phyloP scores from a whole-genome alignment of 495 filamentous ascomycete genomes.

The Acidiella bohemica region DNA sequence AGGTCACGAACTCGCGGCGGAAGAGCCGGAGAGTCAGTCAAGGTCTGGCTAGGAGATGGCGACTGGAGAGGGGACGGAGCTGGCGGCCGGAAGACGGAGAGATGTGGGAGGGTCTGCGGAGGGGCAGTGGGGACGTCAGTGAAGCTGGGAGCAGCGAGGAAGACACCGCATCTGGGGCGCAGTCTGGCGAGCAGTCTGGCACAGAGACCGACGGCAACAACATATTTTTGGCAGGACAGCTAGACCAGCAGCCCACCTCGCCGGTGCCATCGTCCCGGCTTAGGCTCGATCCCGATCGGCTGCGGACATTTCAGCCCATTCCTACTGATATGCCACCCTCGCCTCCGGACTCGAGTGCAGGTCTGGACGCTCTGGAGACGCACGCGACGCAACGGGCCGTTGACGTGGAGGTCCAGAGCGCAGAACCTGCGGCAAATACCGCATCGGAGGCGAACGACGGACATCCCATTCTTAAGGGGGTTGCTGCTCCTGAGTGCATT shows the following conservation, averaged over 20 bases:
- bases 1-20: constrained; percentile 51
- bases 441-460: not conserved
- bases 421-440: not conserved
- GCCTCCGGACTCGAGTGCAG: constrained; percentile 18
- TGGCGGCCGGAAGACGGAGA: constrained; percentile 26
- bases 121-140: not conserved
- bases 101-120: constrained; percentile 12
- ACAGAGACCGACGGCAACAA: not conserved
- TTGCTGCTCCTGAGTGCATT: too few species aligned
- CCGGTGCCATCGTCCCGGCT: constrained; percentile 31
- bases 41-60: constrained; percentile 20
- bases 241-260: not conserved
- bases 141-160: constrained; percentile 4
- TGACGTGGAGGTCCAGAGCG: not conserved
- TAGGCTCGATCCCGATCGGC: constrained; percentile 1
- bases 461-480: too few species aligned
- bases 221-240: not conserved
- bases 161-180: constrained; percentile 23
- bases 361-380: too few species aligned
- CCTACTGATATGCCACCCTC: constrained; percentile 21
- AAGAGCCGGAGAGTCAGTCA: constrained; percentile 31
- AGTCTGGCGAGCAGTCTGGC: constrained; percentile 24
- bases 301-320: constrained; percentile 15
- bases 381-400: too few species aligned
- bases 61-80: constrained; percentile 42